Conservation (phyloP, 2,329 filamentous ascomycete species). For the Berkeleyomyces basicola region DNA sequence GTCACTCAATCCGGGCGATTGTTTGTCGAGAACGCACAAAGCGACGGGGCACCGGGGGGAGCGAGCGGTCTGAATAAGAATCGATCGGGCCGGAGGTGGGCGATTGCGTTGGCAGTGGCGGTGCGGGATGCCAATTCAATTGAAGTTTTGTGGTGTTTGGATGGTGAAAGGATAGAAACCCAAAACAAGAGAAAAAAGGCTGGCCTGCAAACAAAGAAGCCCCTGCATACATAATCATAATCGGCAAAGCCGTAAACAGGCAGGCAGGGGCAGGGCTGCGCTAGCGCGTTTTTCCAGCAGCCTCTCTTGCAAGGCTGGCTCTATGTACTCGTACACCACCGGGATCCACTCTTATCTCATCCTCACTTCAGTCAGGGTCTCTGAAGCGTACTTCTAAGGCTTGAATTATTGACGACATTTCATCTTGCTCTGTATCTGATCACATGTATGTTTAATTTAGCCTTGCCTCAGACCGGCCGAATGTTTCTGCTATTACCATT, state of each 20-base stretch:
- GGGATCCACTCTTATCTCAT: neutral
- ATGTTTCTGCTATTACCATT: too few relatives aligned
- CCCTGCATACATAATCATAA: neutral
- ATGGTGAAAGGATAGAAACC: neutral
- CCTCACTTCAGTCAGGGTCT: too few relatives aligned
- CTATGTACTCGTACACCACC: neutral
- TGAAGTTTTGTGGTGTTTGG: neutral
- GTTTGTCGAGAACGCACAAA: too few relatives aligned
- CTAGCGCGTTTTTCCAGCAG: neutral
- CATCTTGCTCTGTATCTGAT: too few relatives aligned
- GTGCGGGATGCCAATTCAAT: neutral
- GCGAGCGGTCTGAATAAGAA: too few relatives aligned
- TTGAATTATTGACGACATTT: too few relatives aligned
- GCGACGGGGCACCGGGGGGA: too few relatives aligned
- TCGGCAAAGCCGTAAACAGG: neutral
- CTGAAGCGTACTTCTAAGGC: too few relatives aligned
- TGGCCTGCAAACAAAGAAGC: neutral
- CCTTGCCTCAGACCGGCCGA: too few relatives aligned
- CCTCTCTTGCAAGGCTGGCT: neutral
- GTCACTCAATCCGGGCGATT: too few relatives aligned
- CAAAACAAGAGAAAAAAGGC: neutral
- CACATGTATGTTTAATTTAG: too few relatives aligned
- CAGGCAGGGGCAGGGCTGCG: neutral
- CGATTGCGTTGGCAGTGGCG: neutral
- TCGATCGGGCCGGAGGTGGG: neutral